phyloP scores from a whole-genome alignment of 2,329 filamentous ascomycete genomes.

The Stemphylium vesicarium region DNA sequence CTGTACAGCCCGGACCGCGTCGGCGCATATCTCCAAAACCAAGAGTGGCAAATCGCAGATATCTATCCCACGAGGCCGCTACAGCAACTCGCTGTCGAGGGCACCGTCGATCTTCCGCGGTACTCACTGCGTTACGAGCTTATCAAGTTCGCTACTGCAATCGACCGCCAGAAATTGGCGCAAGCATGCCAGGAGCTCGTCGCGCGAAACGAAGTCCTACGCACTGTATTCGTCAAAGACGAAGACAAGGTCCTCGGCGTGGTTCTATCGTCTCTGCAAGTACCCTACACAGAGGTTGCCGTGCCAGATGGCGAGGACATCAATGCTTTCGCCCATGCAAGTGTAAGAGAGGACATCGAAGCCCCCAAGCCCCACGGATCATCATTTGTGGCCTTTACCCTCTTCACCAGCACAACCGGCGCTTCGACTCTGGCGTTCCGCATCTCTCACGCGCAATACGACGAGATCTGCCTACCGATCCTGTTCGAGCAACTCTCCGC shows the following conservation, averaged over 20 bases:
- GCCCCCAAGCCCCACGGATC: constrained; percentile 64
- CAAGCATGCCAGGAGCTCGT: constrained; percentile 63
- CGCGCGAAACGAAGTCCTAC: constrained; percentile 66
- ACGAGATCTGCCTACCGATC: constrained; percentile 70
- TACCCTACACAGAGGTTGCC: constrained; percentile 53
- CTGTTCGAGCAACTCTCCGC: constrained; percentile 66
- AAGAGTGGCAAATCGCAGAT: constrained; percentile 60
- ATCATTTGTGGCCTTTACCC: constrained; percentile 44
- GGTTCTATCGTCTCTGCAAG: constrained; percentile 62
- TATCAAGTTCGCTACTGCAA: constrained; percentile 63
- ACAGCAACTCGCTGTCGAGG: constrained; percentile 65
- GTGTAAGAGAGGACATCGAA: constrained; percentile 63
- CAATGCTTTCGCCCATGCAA: constrained; percentile 59
- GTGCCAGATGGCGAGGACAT: constrained; percentile 56
- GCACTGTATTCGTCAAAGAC: constrained; percentile 66
- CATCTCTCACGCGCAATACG: constrained; percentile 73
- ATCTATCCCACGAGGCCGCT: constrained; percentile 65
- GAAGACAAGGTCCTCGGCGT: constrained; percentile 61
- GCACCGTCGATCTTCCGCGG: constrained; percentile 63
- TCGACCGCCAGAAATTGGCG: constrained; percentile 59
- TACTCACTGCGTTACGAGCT: constrained; percentile 70
- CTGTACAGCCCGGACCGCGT: constrained; percentile 58
- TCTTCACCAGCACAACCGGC: constrained; percentile 65
- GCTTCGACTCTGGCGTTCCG: constrained; percentile 62
- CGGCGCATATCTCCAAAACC: constrained; percentile 59